Evolutionary conservation across 306 rosid genomes (phyloP), one percentile per base, ranked within the genome.

Genomic region (Cicer yamashitae): DNA sequence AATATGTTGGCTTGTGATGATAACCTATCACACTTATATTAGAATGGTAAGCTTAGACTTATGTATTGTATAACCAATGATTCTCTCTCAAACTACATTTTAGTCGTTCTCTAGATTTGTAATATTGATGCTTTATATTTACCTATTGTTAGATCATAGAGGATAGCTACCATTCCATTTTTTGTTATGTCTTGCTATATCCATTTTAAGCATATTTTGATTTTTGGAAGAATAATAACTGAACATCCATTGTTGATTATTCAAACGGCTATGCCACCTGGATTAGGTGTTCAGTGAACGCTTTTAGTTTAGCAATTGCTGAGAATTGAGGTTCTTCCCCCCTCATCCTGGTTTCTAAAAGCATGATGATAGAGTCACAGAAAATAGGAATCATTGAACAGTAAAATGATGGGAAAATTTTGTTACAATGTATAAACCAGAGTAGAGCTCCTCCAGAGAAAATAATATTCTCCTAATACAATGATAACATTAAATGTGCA

Each of bases 301-400:
- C 68, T 37, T 70, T 64, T 70, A 54, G 59, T 73, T 70, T 58
- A 65, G 54, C 41, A 22, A 40, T 14, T 76, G n/a, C 71, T 22
- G 45, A 30, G 56, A 13, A 22, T 40, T 22, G 45, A 41, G 56
- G 9, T 39, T 40, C 8, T 14, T 40, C 38, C 54, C 54, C 11
- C 10, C n/a, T 64, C 44, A 22, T 8, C 62, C 75, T 39, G n/a
- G 58, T 61, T 50, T 61, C 25, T 53, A 61, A n/a, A 61, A 41
- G n/a, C 59, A 41, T 15, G 12, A 7, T 78, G 38, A 30, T 30
- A 0, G 37, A 30, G 5, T 30, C 37, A 30, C 37, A 30, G 37
- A 30, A 30, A 30, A 30, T 30, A 30, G 37, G 37, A 30, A 30
- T 30, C 37, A 30, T 3, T 30, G 37, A 30, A 4, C 37, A 30